A percentile compares a stretch with the other conserved stretches of the same genome.
phyloP scores from a whole-genome alignment of 2,329 filamentous ascomycete genomes.

The Arthrinium phaeospermum region DNA sequence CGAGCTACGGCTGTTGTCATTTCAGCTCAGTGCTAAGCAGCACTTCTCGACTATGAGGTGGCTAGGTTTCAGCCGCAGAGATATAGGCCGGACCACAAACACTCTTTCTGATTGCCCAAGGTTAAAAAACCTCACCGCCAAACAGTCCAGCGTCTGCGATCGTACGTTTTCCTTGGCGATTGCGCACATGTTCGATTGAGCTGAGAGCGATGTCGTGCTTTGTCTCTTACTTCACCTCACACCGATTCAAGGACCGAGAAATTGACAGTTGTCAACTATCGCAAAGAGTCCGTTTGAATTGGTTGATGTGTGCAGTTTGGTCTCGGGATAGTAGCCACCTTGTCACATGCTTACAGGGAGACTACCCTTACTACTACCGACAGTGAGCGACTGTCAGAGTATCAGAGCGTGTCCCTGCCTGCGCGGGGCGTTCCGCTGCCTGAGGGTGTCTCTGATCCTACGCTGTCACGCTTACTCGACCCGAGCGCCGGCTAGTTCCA shows the following conservation, averaged over 20 bases:
- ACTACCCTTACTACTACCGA: not conserved
- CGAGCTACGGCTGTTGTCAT: not conserved
- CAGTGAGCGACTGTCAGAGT: not conserved
- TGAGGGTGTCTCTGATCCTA: not conserved
- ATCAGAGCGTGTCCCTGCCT: not conserved
- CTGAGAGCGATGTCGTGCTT: not conserved
- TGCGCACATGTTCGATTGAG: not conserved
- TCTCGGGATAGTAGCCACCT: not conserved
- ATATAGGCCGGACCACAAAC: not conserved
- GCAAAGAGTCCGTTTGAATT: not conserved
- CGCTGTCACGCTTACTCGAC: not conserved
- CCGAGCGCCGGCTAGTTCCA: not conserved
- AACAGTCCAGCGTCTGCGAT: not conserved
- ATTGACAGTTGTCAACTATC: not conserved
- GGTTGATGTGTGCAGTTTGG: not conserved
- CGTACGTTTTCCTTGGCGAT: not conserved
- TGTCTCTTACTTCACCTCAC: not conserved
- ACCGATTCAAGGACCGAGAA: not conserved
- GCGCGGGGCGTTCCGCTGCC: slow-evolving; percentile 2
- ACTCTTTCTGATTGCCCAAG: not conserved
- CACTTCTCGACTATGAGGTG: not conserved
- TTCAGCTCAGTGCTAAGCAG: not conserved
- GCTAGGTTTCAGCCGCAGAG: not conserved
- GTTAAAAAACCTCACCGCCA: not conserved
- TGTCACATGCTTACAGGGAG: not conserved